phyloP scores from a whole-genome alignment of 306 rosid genomes.

The Oxytropis ochrocephala region DNA sequence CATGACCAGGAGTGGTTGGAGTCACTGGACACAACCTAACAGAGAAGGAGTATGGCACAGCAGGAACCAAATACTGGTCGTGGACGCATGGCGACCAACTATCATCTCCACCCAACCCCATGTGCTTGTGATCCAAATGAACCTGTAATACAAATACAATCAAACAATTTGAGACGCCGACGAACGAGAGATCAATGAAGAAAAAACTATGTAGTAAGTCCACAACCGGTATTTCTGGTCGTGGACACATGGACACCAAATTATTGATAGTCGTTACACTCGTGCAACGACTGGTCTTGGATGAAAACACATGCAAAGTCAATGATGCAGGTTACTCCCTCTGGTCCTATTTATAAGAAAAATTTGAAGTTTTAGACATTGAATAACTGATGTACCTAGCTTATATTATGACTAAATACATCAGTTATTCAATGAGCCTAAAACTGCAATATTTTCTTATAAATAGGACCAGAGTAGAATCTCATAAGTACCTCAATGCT shows the following conservation, averaged over 20 bases:
- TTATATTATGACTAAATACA: no score
- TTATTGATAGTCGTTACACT: no score
- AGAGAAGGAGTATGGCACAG: conserved; percentile 59
- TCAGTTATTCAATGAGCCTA: no score
- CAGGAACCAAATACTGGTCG: conserved; percentile 47
- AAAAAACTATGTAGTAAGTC: neutral
- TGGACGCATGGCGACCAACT: conserved; percentile 94
- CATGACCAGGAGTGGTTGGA: conserved; percentile 46
- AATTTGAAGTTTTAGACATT: no score
- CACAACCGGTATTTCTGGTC: no score
- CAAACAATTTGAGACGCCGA: neutral
- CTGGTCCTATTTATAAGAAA: no score
- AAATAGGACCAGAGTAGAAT: neutral
- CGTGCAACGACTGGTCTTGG: no score
- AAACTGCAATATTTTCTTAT: no score
- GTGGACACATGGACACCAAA: no score
- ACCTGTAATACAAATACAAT: conserved; percentile 44
- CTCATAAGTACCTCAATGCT: conserved; percentile 61
- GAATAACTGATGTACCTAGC: no score
- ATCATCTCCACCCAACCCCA: conserved; percentile 95
- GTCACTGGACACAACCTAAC: conserved; percentile 56
- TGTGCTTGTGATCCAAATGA: conserved; percentile 93
- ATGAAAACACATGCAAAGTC: no score
- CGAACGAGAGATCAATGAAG: neutral
- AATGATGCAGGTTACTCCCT: no score